Base-by-base conservation (phyloP, 371 early-diverging fungal species). In the Haplosporangium sp. region DNA sequence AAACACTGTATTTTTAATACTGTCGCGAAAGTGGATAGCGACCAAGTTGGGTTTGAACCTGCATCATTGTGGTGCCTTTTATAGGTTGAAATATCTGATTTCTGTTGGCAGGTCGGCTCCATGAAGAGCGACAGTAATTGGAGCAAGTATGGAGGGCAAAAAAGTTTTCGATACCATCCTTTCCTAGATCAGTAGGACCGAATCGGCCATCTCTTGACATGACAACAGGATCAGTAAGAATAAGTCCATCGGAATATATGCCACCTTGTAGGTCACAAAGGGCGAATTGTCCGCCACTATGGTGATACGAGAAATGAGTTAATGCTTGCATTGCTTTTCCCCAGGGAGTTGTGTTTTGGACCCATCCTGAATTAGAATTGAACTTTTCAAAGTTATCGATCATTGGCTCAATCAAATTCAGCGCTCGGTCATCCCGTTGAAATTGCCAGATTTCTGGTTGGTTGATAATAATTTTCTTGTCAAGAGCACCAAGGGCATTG, bases 341-440 rank as follows among this genome's bases (percentile, higher is more conserved):
- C 55, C 55, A 55, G 20, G 11, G 34, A 34, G 55, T 35, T 13
- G 27, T 35, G 15, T 55, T 15, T 34, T 35, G 55, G 8, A 10
- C 11, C 55, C 55, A 55, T 34, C 55, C 55, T 8, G 55, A 27
- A 15, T 55, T 55, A 35, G 55, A 55, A 10, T 55, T 55, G 55
- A 55, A 55, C 55, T 55, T 55, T 15, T 55, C 55, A 55, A 55
- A 55, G 55, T 55, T 55, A 20, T 55, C 55, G 35, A 55, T 55
- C 55, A 55, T 55, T 9, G 55, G 55, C 34, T 55, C 55, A 55
- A 55, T 34, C 55, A 55, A 55, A 8, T 10, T 11, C 35, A 20
- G 11, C 34, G 20, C 35, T 4, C 8, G 9, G 15, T 55, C 55
- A 34, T 13, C 13, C 0, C 2, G 2, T 5, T 55, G 3, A 20